Evolutionary conservation across 352 stramenopile genomes (phyloP).

Genomic region (Globisporangium emineosum): DNA sequence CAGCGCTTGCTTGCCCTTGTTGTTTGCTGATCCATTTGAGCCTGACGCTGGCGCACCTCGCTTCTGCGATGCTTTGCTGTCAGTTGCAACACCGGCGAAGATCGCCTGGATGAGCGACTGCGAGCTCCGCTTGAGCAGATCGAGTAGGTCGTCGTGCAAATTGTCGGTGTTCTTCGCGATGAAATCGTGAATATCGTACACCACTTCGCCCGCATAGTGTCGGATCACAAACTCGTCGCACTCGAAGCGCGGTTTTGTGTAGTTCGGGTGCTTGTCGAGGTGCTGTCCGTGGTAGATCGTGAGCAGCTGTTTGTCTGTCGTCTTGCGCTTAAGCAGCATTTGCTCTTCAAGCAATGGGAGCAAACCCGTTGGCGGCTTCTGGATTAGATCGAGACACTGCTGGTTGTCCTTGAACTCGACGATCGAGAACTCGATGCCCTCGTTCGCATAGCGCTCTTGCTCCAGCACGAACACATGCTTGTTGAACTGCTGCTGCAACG

Average conservation of each 20-base stretch:
- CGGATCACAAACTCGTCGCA: constrained; percentile 85
- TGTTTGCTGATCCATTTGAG: background rate
- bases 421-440: constrained; percentile 71
- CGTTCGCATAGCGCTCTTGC: constrained; percentile 71
- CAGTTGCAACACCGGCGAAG: constrained; percentile 21
- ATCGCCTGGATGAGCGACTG: constrained; percentile 68
- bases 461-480: constrained; percentile 85
- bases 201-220: constrained; percentile 81
- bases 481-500: constrained; percentile 89
- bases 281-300: constrained; percentile 81
- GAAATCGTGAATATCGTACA: constrained; percentile 82
- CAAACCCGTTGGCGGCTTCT: constrained; percentile 75
- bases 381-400: constrained; percentile 72
- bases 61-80: constrained; percentile 14
- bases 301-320: constrained; percentile 78
- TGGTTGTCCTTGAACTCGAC: constrained; percentile 88
- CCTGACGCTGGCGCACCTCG: constrained; percentile 11
- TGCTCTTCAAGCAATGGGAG: constrained; percentile 85
- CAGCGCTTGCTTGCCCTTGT: constrained; percentile 42
- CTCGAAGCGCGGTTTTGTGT: constrained; percentile 75
- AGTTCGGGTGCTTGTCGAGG: constrained; percentile 66
- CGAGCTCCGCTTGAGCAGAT: constrained; percentile 63
- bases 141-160: constrained; percentile 83
- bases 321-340: constrained; percentile 85
- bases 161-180: constrained; percentile 89